Evolutionary conservation across 2,329 filamentous ascomycete species (phyloP).

Genomic region (Alternaria sp.): DNA sequence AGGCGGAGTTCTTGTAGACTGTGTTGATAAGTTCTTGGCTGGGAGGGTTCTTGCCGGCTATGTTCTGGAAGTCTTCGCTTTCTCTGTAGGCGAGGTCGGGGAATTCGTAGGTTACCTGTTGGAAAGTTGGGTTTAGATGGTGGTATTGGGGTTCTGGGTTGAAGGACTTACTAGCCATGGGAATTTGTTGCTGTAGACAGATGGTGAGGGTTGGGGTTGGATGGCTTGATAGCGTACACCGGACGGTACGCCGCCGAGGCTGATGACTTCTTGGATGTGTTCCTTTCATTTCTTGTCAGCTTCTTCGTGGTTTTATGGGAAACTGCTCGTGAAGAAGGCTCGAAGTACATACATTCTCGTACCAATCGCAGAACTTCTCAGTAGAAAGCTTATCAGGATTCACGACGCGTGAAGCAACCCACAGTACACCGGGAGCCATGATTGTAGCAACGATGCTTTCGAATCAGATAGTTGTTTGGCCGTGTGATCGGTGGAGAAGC

Average conservation of each 20-base stretch:
- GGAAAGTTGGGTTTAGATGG: not conserved
- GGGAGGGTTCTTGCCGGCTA: slow-evolving; percentile 33
- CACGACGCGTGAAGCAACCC: slow-evolving; percentile 31
- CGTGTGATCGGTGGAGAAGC: not conserved
- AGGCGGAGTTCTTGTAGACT: slow-evolving; percentile 34
- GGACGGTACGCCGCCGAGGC: slow-evolving; percentile 28
- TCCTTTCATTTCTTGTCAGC: not conserved
- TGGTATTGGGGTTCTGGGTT: not conserved
- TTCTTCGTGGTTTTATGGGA: not conserved
- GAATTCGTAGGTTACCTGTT: slow-evolving; percentile 35
- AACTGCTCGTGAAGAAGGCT: not conserved
- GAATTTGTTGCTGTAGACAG: slow-evolving; percentile 11
- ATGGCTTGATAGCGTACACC: slow-evolving; percentile 34
- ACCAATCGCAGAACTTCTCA: slow-evolving; percentile 33
- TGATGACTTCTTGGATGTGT: slow-evolving; percentile 30
- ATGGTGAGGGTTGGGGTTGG: slow-evolving; percentile 2
- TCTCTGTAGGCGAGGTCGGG: slow-evolving; percentile 27
- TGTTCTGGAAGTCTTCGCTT: slow-evolving; percentile 26
- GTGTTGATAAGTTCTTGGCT: slow-evolving; percentile 21
- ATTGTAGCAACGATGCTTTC: not conserved
- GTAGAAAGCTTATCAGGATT: slow-evolving; percentile 7
- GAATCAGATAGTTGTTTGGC: not conserved
- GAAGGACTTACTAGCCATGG: slow-evolving; percentile 24
- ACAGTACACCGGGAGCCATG: slow-evolving; percentile 37
- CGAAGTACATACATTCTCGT: slow-evolving; percentile 28